These are phyloP conservation scores for Sphagnum contortum DNA, from an alignment of 225 moss, liverwort and hornwort genomes.

Conservation along the genomic window DNA sequence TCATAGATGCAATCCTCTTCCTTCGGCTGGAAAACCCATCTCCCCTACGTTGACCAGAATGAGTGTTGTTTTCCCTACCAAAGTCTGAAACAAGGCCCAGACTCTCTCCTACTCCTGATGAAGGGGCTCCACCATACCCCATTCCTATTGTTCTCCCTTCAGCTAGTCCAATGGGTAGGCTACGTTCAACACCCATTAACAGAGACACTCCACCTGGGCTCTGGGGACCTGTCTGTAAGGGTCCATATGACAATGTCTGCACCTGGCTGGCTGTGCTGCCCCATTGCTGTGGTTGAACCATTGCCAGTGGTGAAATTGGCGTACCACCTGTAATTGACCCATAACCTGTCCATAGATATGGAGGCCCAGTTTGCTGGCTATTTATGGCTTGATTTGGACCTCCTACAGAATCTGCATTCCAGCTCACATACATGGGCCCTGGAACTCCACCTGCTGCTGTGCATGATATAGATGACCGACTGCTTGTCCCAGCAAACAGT, in stretches of 20 bases:
- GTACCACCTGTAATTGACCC: conserved; percentile 18
- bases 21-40: conserved; percentile 55
- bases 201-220: conserved; percentile 32
- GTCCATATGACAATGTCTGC: conserved; percentile 28
- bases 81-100: conserved; percentile 18
- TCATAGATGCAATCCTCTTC: conserved; percentile 22
- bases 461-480: conserved; percentile 16
- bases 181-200: conserved; percentile 23
- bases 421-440: conserved; percentile 43
- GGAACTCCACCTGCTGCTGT: conserved; percentile 15
- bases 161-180: conserved; percentile 27
- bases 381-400: conserved; percentile 40
- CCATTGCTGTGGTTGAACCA: conserved; percentile 60
- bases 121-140: conserved; percentile 22
- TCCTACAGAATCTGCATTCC: conserved; percentile 47
- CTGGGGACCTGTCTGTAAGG: conserved; percentile 25
- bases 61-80: conserved; percentile 20
- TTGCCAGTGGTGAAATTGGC: conserved; percentile 43
- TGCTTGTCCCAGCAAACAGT: conserved; percentile 13
- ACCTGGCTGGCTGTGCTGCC: conserved; percentile 34
- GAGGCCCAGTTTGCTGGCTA: conserved; percentile 28
- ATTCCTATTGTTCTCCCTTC: conserved; percentile 24
- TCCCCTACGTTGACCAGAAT: conserved; percentile 17
- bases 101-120: conserved; percentile 24
- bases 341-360: conserved; percentile 56